Conservation (phyloP, 371 early-diverging fungal genomes). For the Rhizomucor pusillus region DNA sequence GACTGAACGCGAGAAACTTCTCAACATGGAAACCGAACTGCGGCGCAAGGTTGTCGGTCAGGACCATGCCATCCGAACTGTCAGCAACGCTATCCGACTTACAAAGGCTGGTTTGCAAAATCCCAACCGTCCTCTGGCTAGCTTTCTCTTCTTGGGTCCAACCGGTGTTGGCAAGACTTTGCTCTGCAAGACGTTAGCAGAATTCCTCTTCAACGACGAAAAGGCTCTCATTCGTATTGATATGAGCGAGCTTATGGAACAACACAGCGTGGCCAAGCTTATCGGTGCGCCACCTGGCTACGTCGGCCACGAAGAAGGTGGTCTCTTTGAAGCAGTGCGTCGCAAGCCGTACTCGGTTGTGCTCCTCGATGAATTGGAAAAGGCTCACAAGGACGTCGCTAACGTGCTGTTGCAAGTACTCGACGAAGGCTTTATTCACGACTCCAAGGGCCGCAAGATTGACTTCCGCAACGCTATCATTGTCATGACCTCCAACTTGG, state of each 20-base stretch:
- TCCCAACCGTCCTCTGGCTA: constrained; percentile 81
- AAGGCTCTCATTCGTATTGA: constrained; percentile 85
- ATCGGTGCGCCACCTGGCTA: constrained; percentile 93
- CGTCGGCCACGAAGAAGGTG: constrained; percentile 82
- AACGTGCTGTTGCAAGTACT: constrained; percentile 82
- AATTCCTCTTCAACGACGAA: constrained; percentile 87
- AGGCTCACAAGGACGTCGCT: constrained; percentile 83
- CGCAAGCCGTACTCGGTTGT: constrained; percentile 89
- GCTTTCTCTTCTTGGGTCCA: constrained; percentile 92
- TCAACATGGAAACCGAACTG: constrained; percentile 79
- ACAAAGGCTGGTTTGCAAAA: constrained; percentile 83
- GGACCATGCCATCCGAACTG: constrained; percentile 74
- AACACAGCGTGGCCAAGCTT: constrained; percentile 78
- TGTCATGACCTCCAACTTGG: constrained; percentile 89
- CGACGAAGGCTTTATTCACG: constrained; percentile 91
- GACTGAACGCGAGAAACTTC: constrained; percentile 78
- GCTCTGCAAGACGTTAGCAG: constrained; percentile 86
- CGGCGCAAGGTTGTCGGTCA: constrained; percentile 83
- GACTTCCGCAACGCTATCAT: constrained; percentile 93
- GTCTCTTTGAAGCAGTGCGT: constrained; percentile 88
- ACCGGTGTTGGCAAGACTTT: constrained; percentile 88
- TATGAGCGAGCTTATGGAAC: constrained; percentile 91
- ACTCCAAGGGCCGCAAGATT: constrained; percentile 81
- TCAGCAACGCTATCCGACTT: constrained; percentile 71
- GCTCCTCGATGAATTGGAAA: constrained; percentile 91